Evolutionary conservation across 306 rosid genomes (phyloP).

Genomic region (Urtica urens): DNA sequence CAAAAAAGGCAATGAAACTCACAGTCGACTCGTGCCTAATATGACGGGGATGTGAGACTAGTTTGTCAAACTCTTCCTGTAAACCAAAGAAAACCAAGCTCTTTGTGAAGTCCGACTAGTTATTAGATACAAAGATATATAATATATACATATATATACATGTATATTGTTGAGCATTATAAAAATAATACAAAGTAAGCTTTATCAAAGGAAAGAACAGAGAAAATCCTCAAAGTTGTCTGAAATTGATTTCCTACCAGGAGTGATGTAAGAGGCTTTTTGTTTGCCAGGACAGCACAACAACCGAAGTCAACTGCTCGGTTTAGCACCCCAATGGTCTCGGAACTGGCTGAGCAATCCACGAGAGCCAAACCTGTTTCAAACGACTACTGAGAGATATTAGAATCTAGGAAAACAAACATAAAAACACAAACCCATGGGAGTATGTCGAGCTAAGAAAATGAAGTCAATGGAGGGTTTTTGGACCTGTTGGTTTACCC

Average conservation of each 20-base stretch:
- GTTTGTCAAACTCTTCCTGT: constrained; percentile 72
- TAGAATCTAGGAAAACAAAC: background rate
- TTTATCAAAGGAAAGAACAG: background rate
- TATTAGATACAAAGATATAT: background rate
- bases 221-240: background rate
- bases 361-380: constrained; percentile 62
- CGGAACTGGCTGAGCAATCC: constrained; percentile 90
- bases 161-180: constrained; percentile 1
- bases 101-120: constrained; percentile 8
- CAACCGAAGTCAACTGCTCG: constrained; percentile 62
- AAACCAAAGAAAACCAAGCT: constrained; percentile 13
- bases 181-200: constrained; percentile 1
- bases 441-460: no score
- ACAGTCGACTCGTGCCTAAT: constrained; percentile 92
- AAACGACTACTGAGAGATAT: background rate
- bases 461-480: no score
- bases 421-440: no score
- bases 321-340: constrained; percentile 48
- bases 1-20: constrained; percentile 15
- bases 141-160: background rate
- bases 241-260: constrained; percentile 36
- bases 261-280: constrained; percentile 85
- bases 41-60: constrained; percentile 45
- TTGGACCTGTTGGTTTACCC: constrained; percentile 58
- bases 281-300: constrained; percentile 82